Percentiles rank a stretch among this genome's conserved stretches.
These are phyloP conservation scores for Zoysia japonica DNA, from an alignment of 176 grass and related monocot genomes.

Conservation along the genomic window DNA sequence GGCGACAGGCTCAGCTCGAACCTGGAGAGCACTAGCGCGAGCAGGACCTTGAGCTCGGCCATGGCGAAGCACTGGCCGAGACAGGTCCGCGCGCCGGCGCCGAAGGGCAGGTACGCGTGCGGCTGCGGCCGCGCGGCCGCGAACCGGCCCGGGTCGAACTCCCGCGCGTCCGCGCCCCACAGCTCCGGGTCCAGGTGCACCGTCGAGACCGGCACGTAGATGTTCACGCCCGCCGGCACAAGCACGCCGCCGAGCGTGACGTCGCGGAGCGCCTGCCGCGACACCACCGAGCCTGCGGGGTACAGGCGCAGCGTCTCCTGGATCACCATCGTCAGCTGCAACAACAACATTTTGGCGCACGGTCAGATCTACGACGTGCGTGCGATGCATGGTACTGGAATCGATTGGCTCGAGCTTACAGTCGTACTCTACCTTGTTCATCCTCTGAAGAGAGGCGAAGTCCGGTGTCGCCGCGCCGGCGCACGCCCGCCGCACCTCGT, in stretches of 20 bases:
- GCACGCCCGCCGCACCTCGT: slow-evolving; percentile 46
- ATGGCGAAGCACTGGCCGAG: slow-evolving; percentile 86
- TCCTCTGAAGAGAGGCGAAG: slow-evolving; percentile 57
- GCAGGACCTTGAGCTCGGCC: slow-evolving; percentile 82
- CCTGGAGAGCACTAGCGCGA: slow-evolving; percentile 61
- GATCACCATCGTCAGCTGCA: slow-evolving; percentile 90
- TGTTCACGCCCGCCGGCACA: slow-evolving; percentile 68
- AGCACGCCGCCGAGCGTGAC: slow-evolving; percentile 56
- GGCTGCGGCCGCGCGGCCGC: slow-evolving; percentile 38
- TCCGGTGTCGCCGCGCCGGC: slow-evolving; percentile 14
- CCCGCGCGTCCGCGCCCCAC: slow-evolving; percentile 55
- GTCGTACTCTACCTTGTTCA: slow-evolving; percentile 51
- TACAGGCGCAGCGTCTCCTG: slow-evolving; percentile 91
- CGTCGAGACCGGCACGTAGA: slow-evolving; percentile 69
- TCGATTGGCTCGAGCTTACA: too few species aligned
- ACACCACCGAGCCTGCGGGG: slow-evolving; percentile 72
- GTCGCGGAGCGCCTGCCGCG: slow-evolving; percentile 70
- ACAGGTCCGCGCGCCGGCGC: slow-evolving; percentile 77
- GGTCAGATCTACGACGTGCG: background rate
- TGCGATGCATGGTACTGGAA: slow-evolving; percentile 1
- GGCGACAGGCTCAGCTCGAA: slow-evolving; percentile 60
- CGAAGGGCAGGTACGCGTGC: slow-evolving; percentile 83
- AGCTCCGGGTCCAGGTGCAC: slow-evolving; percentile 71
- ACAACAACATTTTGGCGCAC: background rate
- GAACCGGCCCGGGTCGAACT: slow-evolving; percentile 65